Base-by-base conservation (phyloP, 2,329 filamentous ascomycete genomes). In the Ceratocystis colombiana region DNA sequence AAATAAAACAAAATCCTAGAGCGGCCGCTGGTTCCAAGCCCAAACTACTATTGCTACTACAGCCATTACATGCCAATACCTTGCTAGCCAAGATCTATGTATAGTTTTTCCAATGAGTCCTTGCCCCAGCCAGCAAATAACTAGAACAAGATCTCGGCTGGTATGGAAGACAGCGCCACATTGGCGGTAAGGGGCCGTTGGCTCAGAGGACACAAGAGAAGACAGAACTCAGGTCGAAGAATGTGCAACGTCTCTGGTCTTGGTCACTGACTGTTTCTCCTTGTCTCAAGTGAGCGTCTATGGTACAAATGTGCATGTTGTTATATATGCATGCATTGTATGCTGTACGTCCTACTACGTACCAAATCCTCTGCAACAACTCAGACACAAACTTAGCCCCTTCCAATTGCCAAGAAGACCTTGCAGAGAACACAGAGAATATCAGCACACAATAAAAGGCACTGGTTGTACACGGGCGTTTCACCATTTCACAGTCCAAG, bases 291-390 rank as follows among this genome's bases (percentile, higher is more conserved):
- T 41, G 37, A 15, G 37, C 12, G 37, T 15, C 10, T 41, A 41
- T 10, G 37, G 37, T 41, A 15, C 37, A 41, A 41, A 41, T 41
- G 37, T 5, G 37, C 37, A 41, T 15, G 8, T 41, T 41, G 37
- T 15, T 41, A 41, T 57, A 33, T 30, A 33, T 25, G 22, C 10
- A 53, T 53, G 10, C 22, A 53, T 20, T 57, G 12, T 30, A 57
- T 30, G 53, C 2, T 30, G 53, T 57, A 33, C 53, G 6, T 57
- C 22, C 53, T 57, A 25, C 53, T 25, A 57, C 22, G 28, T 15
- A 55, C 50, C 48, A 53, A n/a, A 20, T 53, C n/a, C 48, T 53
- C n/a, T 53, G 48, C 22, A n/a, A 53, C 48, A n/a, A 22, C 17
- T 25, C 22, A 41, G 37, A 41, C 37, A 41, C 10, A 41, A 41